A percentile compares a stretch with the other conserved stretches of the same genome.
Conservation (phyloP, 768 basidiomycete species). For the Tremella fuciformis region DNA sequence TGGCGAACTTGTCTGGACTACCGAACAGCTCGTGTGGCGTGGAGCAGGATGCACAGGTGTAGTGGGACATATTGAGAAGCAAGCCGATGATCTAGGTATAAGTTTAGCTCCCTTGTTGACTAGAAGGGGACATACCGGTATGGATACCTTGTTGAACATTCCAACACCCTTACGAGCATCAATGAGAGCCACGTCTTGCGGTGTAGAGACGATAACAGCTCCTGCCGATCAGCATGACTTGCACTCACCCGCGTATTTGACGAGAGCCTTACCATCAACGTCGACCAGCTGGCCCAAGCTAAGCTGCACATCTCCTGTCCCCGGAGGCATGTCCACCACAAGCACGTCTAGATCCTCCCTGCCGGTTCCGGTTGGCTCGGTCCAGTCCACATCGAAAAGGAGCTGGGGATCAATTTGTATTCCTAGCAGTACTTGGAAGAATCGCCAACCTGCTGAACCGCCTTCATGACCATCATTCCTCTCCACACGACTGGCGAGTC, state of each 20-base stretch:
- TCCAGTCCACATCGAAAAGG: conserved; percentile 94
- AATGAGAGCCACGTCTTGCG: conserved; percentile 86
- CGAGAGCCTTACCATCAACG: conserved; percentile 73
- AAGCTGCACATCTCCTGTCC: conserved; percentile 92
- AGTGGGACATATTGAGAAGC: conserved; percentile 83
- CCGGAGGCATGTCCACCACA: conserved; percentile 93
- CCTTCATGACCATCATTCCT: conserved; percentile 97
- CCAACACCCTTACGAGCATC: conserved; percentile 89
- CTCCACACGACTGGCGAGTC: conserved; percentile 91
- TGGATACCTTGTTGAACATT: conserved; percentile 82
- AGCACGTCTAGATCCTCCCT: conserved; percentile 68
- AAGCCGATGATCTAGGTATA: conserved; percentile 71
- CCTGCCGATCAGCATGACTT: conserved; percentile 58
- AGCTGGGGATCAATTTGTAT: conserved; percentile 54
- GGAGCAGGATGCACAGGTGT: conserved; percentile 70
- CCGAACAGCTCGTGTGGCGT: conserved; percentile 69
- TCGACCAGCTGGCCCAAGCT: conserved; percentile 81
- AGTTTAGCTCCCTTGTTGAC: neutral
- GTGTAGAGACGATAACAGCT: conserved; percentile 89
- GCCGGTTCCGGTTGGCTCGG: conserved; percentile 37
- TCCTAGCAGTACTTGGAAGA: neutral
- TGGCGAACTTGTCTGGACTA: conserved; percentile 62
- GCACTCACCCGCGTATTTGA: too few species aligned
- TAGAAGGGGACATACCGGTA: conserved; percentile 67
- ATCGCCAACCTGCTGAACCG: conserved; percentile 69